A percentile compares a stretch with the other conserved stretches of the same genome.
Conservation (phyloP, 2,329 filamentous ascomycete genomes). For the Trichoderma hamatum region DNA sequence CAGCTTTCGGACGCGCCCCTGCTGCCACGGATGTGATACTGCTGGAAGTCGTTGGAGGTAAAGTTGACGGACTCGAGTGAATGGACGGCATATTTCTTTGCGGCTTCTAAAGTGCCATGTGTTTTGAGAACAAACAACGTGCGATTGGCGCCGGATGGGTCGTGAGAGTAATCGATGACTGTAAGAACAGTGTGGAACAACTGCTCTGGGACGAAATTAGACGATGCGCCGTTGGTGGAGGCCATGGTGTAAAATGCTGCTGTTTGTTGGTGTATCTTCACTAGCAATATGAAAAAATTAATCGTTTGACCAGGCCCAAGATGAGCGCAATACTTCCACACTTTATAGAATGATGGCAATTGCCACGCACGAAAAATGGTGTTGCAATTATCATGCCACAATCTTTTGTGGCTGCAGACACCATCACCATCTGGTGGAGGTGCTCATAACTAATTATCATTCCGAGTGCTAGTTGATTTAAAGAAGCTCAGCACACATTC, state of each 20-base stretch:
- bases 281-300: background rate
- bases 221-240: background rate
- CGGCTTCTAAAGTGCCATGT: conserved; percentile 40
- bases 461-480: background rate
- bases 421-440: background rate
- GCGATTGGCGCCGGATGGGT: conserved; percentile 36
- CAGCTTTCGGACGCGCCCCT: conserved; percentile 34
- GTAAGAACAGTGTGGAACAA: conserved; percentile 45
- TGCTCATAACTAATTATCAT: background rate
- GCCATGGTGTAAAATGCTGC: background rate
- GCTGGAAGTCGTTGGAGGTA: conserved; percentile 42
- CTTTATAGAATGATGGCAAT: background rate
- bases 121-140: conserved; percentile 45
- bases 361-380: background rate
- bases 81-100: conserved; percentile 42
- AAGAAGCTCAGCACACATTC: background rate
- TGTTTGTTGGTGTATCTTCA: background rate
- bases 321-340: background rate
- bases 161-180: conserved; percentile 36
- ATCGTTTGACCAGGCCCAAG: background rate
- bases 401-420: background rate
- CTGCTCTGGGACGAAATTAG: conserved; percentile 33
- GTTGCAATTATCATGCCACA: conserved; percentile 7
- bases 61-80: conserved; percentile 43
- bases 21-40: conserved; percentile 35